phyloP scores from a whole-genome alignment of 2,329 filamentous ascomycete species.

The Botrytis aclada region DNA sequence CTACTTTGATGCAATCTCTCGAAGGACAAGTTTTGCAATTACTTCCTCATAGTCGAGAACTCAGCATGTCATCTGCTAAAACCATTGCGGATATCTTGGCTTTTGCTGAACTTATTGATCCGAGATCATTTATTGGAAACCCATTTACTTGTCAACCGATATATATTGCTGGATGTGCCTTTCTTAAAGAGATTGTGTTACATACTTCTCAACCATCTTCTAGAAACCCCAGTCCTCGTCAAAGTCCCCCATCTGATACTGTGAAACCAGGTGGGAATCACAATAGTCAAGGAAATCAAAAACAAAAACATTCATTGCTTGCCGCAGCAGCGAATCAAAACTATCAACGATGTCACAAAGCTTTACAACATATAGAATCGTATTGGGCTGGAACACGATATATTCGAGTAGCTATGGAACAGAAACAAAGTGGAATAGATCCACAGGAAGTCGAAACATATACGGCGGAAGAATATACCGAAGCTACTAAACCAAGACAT shows the following conservation, averaged over 20 bases:
- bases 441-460: slow-evolving; percentile 53
- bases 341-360: slow-evolving; percentile 83
- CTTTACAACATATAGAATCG: slow-evolving; percentile 72
- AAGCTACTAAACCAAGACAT: slow-evolving; percentile 61
- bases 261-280: slow-evolving; percentile 25
- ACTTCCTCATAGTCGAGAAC: slow-evolving; percentile 74
- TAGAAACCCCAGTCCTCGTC: slow-evolving; percentile 44
- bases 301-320: slow-evolving; percentile 66
- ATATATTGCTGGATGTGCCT: slow-evolving; percentile 86
- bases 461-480: slow-evolving; percentile 65
- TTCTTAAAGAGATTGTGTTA: slow-evolving; percentile 76
- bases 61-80: slow-evolving; percentile 59
- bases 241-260: slow-evolving; percentile 13
- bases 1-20: slow-evolving; percentile 76
- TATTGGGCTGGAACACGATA: slow-evolving; percentile 89
- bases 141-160: slow-evolving; percentile 89
- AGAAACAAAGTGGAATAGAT: slow-evolving; percentile 85
- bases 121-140: slow-evolving; percentile 81
- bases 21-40: slow-evolving; percentile 67
- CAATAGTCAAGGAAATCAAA: slow-evolving; percentile 33
- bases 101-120: slow-evolving; percentile 81
- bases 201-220: slow-evolving; percentile 65
- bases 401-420: slow-evolving; percentile 80
- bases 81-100: slow-evolving; percentile 86
- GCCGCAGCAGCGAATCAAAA: slow-evolving; percentile 82